phyloP scores from a whole-genome alignment of 164 flowering plant genomes.

The Brasenia schreberi region DNA sequence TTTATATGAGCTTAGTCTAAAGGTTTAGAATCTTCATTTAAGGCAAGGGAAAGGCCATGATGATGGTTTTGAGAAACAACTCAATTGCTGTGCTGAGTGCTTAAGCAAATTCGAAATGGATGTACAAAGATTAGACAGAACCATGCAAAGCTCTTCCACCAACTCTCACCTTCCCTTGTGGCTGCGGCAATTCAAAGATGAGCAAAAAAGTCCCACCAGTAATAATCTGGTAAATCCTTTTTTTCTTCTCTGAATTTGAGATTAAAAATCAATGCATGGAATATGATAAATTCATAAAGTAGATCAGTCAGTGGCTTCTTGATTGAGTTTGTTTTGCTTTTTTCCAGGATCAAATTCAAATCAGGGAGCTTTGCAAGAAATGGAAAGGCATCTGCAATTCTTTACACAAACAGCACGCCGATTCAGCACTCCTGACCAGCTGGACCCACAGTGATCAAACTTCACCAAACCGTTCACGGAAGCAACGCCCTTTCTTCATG shows the following conservation, averaged over 20 bases:
- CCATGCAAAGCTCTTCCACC: constrained; percentile 3
- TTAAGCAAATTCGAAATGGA: constrained; percentile 12
- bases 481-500: neutral
- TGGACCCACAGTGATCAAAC: neutral
- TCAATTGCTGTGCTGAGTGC: constrained; percentile 3
- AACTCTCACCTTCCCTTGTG: constrained; percentile 72
- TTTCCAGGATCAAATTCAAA: constrained; percentile 36
- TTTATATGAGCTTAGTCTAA: too few relatives aligned
- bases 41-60: constrained; percentile 25
- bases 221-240: constrained; percentile 36
- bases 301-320: neutral
- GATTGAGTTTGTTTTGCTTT: neutral
- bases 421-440: constrained; percentile 12
- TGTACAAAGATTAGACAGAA: neutral
- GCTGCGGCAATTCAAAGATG: constrained; percentile 76
- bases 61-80: constrained; percentile 20
- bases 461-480: neutral
- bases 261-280: neutral
- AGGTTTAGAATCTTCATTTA: too few relatives aligned
- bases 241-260: neutral
- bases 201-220: constrained; percentile 20
- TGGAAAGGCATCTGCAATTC: constrained; percentile 66
- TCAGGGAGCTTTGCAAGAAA: constrained; percentile 34
- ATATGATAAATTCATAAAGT: neutral
- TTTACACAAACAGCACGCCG: constrained; percentile 26